Evolutionary conservation across 1,139 yeast species (phyloP).

Genomic region (Hemisphaericaspora xylofermentans): DNA sequence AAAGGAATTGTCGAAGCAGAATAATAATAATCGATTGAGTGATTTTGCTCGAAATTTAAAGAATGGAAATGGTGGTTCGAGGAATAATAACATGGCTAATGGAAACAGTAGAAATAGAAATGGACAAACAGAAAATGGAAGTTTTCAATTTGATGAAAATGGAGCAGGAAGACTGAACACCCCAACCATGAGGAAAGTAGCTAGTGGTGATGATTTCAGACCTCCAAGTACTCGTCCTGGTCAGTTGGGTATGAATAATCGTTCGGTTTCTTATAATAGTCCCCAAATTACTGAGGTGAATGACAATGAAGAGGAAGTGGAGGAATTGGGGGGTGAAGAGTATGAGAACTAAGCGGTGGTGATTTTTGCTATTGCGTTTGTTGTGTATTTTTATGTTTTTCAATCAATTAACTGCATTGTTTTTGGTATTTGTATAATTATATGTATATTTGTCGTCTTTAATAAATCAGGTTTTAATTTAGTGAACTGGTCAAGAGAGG

Average conservation of each 20-base stretch:
- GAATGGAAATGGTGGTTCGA: slow-evolving; percentile 20
- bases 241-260: slow-evolving; percentile 26
- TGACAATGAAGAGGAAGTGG: slow-evolving; percentile 2
- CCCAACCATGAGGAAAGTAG: background rate
- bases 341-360: background rate
- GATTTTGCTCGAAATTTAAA: slow-evolving; percentile 50
- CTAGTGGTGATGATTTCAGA: slow-evolving; percentile 9
- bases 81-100: slow-evolving; percentile 7
- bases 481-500: too few relatives aligned
- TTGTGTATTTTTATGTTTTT: background rate
- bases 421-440: background rate
- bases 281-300: slow-evolving; percentile 9
- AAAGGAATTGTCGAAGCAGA: slow-evolving; percentile 53
- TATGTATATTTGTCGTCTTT: too few relatives aligned
- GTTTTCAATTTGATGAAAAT: background rate
- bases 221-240: slow-evolving; percentile 27
- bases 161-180: background rate
- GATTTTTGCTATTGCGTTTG: background rate
- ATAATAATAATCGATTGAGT: slow-evolving; percentile 45
- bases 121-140: slow-evolving; percentile 8
- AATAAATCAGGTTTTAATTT: too few relatives aligned
- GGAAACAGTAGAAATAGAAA: slow-evolving; percentile 9
- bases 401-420: background rate
- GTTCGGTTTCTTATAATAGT: slow-evolving; percentile 18
- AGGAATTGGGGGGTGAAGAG: background rate